Conservation (phyloP, 2,329 filamentous ascomycete species). For the Stenocarpella maydis region DNA sequence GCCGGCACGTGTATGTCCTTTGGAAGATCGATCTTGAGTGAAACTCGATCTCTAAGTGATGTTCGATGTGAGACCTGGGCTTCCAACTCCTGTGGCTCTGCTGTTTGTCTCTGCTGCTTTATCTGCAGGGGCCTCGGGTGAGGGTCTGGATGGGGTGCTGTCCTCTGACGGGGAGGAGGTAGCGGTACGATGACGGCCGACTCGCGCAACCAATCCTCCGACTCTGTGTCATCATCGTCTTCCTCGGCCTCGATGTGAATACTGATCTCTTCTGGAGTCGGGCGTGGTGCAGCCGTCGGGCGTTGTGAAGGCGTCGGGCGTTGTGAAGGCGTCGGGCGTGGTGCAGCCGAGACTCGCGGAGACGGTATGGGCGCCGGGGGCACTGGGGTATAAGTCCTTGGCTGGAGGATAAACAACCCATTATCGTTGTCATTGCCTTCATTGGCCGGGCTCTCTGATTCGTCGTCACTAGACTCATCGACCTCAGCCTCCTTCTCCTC, state of each 20-base stretch:
- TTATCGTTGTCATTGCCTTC: slow-evolving; percentile 42
- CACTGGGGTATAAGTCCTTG: slow-evolving; percentile 64
- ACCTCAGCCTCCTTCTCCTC: slow-evolving; percentile 1
- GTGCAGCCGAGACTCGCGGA: slow-evolving; percentile 46
- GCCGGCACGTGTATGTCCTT: slow-evolving; percentile 64
- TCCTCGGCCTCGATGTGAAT: slow-evolving; percentile 35
- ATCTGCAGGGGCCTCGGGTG: slow-evolving; percentile 31
- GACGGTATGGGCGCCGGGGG: slow-evolving; percentile 58
- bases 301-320: slow-evolving; percentile 25
- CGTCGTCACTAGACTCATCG: slow-evolving; percentile 27
- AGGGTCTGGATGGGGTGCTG: neutral
- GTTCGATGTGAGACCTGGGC: slow-evolving; percentile 45
- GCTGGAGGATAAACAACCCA: slow-evolving; percentile 62
- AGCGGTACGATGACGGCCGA: slow-evolving; percentile 32
- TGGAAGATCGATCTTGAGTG: slow-evolving; percentile 60
- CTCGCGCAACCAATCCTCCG: slow-evolving; percentile 31
- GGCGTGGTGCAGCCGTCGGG: slow-evolving; percentile 24
- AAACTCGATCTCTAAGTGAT: slow-evolving; percentile 63
- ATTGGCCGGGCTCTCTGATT: slow-evolving; percentile 17
- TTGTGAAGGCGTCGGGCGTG: slow-evolving; percentile 25
- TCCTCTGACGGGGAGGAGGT: slow-evolving; percentile 10
- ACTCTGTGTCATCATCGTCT: slow-evolving; percentile 19
- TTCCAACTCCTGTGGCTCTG: slow-evolving; percentile 39
- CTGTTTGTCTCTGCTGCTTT: slow-evolving; percentile 29
- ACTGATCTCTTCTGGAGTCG: slow-evolving; percentile 33